Conservation (phyloP, 139 green algal species). For the Chlorella sp. region DNA sequence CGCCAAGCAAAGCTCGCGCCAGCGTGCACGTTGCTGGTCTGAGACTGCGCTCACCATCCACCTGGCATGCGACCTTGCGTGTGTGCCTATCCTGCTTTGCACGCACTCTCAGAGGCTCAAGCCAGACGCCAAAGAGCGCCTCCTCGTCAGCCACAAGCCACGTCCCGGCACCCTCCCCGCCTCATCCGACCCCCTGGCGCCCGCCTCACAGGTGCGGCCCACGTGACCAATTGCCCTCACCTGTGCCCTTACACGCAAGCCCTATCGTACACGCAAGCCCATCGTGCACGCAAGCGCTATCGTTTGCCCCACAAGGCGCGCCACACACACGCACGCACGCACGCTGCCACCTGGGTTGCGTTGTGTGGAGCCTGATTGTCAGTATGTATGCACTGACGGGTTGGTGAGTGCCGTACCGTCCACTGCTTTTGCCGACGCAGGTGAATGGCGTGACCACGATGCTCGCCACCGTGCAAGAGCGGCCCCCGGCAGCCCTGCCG, state of each 20-base stretch:
- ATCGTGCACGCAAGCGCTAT: not conserved
- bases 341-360: not conserved
- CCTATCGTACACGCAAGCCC: no score
- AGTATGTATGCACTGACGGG: not conserved
- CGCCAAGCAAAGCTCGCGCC: not conserved
- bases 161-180: not conserved
- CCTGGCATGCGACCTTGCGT: not conserved
- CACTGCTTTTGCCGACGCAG: slow-evolving; percentile 3
- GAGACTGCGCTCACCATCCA: not conserved
- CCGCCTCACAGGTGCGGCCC: no score
- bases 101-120: slow-evolving; percentile 16
- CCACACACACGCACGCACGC: not conserved
- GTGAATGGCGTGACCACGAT: slow-evolving; percentile 25
- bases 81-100: not conserved
- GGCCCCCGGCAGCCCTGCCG: not conserved
- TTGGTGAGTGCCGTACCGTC: not conserved
- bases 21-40: not conserved
- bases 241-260: no score
- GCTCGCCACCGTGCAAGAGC: slow-evolving; percentile 12
- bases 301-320: not conserved
- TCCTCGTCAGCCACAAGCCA: slow-evolving; percentile 15
- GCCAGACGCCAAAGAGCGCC: slow-evolving; percentile 2
- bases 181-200: no score
- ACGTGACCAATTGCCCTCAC: no score
- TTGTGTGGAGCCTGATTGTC: not conserved